Evolutionary conservation across 768 basidiomycete genomes (phyloP).

Genomic region (Boletus coccyginus): DNA sequence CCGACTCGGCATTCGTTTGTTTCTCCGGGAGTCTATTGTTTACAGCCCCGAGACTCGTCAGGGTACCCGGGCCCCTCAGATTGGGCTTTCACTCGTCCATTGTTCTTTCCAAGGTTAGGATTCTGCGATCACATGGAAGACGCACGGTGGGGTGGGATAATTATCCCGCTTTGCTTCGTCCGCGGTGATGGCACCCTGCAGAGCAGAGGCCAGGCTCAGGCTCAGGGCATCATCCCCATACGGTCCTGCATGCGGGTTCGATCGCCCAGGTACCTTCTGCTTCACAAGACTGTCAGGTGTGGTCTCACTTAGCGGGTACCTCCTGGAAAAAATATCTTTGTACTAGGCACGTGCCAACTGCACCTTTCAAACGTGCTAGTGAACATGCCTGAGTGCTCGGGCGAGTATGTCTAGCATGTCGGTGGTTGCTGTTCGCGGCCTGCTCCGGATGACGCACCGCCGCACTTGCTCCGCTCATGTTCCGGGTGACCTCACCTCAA

Average conservation of each 20-base stretch:
- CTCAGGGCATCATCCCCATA: neutral
- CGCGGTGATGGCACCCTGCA: slow-evolving; percentile 12
- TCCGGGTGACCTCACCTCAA: slow-evolving; percentile 10
- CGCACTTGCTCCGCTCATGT: slow-evolving; percentile 9
- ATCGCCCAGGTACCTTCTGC: slow-evolving; percentile 4
- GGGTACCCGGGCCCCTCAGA: neutral
- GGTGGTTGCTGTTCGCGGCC: neutral
- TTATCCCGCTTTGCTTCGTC: slow-evolving; percentile 9
- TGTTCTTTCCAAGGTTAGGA: slow-evolving; percentile 11
- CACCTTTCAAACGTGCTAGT: neutral
- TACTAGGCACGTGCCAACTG: neutral
- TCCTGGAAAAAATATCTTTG: neutral
- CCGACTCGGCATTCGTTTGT: neutral
- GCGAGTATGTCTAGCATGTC: neutral
- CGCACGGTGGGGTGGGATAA: neutral
- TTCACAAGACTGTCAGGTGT: slow-evolving; percentile 1
- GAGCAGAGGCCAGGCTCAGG: neutral
- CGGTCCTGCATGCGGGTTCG: neutral
- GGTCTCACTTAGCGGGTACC: neutral
- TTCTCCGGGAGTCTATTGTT: neutral
- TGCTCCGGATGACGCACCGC: neutral
- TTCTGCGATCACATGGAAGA: slow-evolving; percentile 20
- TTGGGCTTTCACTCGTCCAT: neutral
- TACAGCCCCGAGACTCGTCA: neutral
- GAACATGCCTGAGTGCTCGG: too few species aligned